A percentile compares a stretch with the other conserved stretches of the same genome.
These are phyloP conservation scores for Cladophialophora psammophila DNA, from an alignment of 2,329 filamentous ascomycete genomes.

Conservation along the genomic window DNA sequence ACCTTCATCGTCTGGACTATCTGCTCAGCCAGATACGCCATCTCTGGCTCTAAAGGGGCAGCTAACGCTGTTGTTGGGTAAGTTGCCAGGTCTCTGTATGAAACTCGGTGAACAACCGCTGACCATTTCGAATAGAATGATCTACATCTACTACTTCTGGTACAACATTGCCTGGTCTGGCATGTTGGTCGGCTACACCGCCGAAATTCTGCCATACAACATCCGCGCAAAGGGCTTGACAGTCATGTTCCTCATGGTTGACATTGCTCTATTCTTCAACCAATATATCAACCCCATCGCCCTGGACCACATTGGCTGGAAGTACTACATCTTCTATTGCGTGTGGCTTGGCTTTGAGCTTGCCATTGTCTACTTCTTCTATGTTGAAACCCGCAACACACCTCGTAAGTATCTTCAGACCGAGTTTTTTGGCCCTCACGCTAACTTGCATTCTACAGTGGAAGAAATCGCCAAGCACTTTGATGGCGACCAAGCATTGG, in stretches of 20 bases:
- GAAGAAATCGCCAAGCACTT: conserved; percentile 76
- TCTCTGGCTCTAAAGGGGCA: conserved; percentile 43
- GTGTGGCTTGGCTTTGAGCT: conserved; percentile 46
- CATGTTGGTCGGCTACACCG: conserved; percentile 51
- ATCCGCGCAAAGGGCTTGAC: conserved; percentile 58
- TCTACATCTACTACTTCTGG: conserved; percentile 53
- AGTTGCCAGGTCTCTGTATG: background rate
- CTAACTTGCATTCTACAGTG: conserved; percentile 44
- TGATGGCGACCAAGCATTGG: conserved; percentile 66
- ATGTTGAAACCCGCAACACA: conserved; percentile 68
- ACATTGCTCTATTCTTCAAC: conserved; percentile 47
- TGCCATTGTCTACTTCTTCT: conserved; percentile 48
- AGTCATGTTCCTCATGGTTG: conserved; percentile 47
- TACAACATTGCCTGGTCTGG: conserved; percentile 51
- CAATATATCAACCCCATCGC: conserved; percentile 48
- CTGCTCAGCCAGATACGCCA: conserved; percentile 48
- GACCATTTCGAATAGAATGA: conserved; percentile 40
- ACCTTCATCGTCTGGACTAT: conserved; percentile 54
- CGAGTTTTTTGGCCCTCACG: background rate
- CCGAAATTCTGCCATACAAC: conserved; percentile 59
- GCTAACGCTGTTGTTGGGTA: conserved; percentile 50
- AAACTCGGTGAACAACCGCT: background rate
- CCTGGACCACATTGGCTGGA: conserved; percentile 45
- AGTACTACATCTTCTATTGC: conserved; percentile 50
- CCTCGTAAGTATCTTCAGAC: conserved; percentile 51